phyloP scores from a whole-genome alignment of 2,329 filamentous ascomycete species.

The Delphinella strobiligena region DNA sequence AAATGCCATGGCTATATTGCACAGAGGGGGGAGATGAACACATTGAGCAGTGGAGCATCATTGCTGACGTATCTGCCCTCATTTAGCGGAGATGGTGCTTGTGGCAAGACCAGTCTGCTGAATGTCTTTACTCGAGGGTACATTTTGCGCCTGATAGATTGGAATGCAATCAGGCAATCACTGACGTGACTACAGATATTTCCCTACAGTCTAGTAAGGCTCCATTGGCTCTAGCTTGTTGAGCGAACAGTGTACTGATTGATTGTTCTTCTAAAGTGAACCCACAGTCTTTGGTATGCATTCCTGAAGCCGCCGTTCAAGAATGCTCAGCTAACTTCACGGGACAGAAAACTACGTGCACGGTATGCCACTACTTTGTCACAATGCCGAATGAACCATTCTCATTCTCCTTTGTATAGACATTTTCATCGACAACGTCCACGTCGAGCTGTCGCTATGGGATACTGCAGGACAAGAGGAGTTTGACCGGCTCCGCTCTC shows the following conservation, averaged over 20 bases:
- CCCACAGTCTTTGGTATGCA: conserved; percentile 73
- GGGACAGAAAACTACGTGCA: conserved; percentile 86
- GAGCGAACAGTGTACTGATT: conserved; percentile 7
- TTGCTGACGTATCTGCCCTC: background rate
- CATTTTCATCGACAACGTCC: conserved; percentile 94
- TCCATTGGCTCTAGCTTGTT: background rate
- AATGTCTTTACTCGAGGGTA: conserved; percentile 98
- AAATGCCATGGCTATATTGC: background rate
- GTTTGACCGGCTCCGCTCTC: conserved; percentile 88
- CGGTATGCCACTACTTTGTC: conserved; percentile 47
- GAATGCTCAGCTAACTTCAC: background rate
- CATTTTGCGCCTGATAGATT: conserved; percentile 20
- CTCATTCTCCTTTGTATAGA: too few species aligned
- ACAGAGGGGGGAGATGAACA: conserved; percentile 5
- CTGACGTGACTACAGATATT: conserved; percentile 51
- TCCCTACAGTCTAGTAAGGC: conserved; percentile 83
- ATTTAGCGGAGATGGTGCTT: conserved; percentile 79
- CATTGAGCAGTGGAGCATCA: background rate
- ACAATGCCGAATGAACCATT: too few species aligned
- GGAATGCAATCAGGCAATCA: background rate
- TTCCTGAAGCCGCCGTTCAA: background rate
- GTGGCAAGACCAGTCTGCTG: conserved; percentile 89
- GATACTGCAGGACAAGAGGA: conserved; percentile 98
- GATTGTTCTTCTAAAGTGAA: conserved; percentile 42
- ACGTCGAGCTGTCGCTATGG: conserved; percentile 96